Percentiles rank a stretch among this genome's conserved stretches.
phyloP scores from a whole-genome alignment of 345 rosid species.

The Stellera chamaejasme region DNA sequence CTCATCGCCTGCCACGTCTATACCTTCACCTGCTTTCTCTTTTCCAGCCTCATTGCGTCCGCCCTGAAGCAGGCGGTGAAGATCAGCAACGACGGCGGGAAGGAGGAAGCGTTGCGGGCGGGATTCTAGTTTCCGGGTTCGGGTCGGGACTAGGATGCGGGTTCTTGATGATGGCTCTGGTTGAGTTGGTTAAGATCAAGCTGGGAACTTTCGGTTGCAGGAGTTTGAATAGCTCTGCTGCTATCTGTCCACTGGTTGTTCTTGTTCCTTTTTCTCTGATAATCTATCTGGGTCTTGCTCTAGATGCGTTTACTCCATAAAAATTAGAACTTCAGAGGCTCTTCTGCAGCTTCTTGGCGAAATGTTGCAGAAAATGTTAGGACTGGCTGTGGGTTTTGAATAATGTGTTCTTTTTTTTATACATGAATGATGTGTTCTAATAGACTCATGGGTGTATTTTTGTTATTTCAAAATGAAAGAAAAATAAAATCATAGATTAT shows the following conservation, averaged over 20 bases:
- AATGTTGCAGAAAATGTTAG: too few relatives aligned
- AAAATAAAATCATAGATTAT: too few relatives aligned
- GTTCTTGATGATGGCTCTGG: constrained; percentile 66
- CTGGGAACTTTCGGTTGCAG: constrained; percentile 63
- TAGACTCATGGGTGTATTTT: too few relatives aligned
- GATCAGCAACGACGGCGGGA: constrained; percentile 16
- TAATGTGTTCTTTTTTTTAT: too few relatives aligned
- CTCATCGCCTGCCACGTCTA: constrained; percentile 69
- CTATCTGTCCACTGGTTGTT: constrained; percentile 53
- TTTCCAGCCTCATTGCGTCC: constrained; percentile 74
- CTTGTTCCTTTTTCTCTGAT: constrained; percentile 64
- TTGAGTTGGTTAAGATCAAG: constrained; percentile 70
- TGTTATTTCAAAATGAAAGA: too few relatives aligned
- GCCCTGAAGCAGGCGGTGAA: constrained; percentile 62
- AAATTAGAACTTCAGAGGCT: not conserved
- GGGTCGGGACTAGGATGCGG: constrained; percentile 81
- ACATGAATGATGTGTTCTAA: too few relatives aligned
- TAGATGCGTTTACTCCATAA: constrained; percentile 52
- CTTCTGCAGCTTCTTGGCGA: too few relatives aligned
- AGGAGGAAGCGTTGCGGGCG: constrained; percentile 21
- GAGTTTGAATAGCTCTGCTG: constrained; percentile 41
- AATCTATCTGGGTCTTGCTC: constrained; percentile 44
- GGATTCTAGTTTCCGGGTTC: constrained; percentile 43
- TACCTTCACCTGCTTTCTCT: constrained; percentile 73
- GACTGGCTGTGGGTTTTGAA: too few relatives aligned